These are phyloP conservation scores for Colletotrichum tropicicola DNA, from an alignment of 2,329 filamentous ascomycete genomes.

Conservation along the genomic window DNA sequence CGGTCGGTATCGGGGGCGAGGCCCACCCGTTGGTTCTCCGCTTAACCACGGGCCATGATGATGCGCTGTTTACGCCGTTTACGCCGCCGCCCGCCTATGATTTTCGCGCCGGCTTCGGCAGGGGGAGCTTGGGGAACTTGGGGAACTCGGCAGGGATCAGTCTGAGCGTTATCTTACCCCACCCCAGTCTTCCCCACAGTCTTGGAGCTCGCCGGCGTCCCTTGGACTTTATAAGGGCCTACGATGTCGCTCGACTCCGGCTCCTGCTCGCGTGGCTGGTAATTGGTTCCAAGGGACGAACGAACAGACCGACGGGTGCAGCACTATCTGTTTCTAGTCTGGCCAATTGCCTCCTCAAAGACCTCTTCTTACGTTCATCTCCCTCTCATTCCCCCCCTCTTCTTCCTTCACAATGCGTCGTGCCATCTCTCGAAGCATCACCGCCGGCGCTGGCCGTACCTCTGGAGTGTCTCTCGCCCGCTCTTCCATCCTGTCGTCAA, in stretches of 20 bases:
- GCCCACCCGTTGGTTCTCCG: neutral
- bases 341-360: conserved; percentile 11
- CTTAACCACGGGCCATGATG: conserved; percentile 10
- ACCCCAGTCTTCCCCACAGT: conserved; percentile 28
- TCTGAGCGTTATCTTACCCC: conserved; percentile 24
- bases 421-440: conserved; percentile 50
- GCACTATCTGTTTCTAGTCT: conserved; percentile 14
- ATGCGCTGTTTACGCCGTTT: conserved; percentile 27
- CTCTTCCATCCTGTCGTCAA: conserved; percentile 35
- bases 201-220: conserved; percentile 23
- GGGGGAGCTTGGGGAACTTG: conserved; percentile 21
- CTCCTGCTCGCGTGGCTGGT: conserved; percentile 19
- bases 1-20: neutral
- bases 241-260: conserved; percentile 25
- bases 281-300: conserved; percentile 17
- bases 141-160: conserved; percentile 10
- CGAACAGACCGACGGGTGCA: conserved; percentile 2
- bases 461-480: conserved; percentile 37
- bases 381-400: neutral
- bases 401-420: conserved; percentile 52
- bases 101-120: conserved; percentile 19
- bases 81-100: conserved; percentile 9
- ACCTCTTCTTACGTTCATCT: neutral
- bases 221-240: conserved; percentile 28
- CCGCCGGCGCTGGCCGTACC: conserved; percentile 45